Conservation (phyloP, 2,329 filamentous ascomycete species). For the Aspergillus calidoustus region DNA sequence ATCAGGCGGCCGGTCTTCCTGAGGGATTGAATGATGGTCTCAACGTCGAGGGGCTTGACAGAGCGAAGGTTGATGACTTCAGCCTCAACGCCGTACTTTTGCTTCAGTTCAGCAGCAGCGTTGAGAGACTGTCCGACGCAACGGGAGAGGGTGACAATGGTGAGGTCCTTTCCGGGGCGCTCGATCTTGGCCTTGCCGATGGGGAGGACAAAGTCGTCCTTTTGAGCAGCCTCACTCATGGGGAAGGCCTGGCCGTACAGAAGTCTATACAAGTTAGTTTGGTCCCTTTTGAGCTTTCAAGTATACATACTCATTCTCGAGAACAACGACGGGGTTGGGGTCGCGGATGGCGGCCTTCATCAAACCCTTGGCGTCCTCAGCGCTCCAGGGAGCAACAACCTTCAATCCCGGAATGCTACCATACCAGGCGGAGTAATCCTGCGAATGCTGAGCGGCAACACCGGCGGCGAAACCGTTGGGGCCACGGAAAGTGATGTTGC, state of each 20-base stretch:
- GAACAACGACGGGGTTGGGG: slow-evolving; percentile 91
- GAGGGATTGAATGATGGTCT: slow-evolving; percentile 92
- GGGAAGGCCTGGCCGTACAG: slow-evolving; percentile 94
- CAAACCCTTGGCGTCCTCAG: slow-evolving; percentile 97
- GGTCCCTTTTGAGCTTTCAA: neutral
- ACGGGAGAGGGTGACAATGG: slow-evolving; percentile 91
- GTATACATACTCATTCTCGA: slow-evolving; percentile 74
- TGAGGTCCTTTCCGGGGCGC: slow-evolving; percentile 92
- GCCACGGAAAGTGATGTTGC: slow-evolving; percentile 99
- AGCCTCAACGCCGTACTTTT: slow-evolving; percentile 92
- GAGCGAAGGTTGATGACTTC: slow-evolving; percentile 99
- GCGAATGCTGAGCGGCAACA: slow-evolving; percentile 96
- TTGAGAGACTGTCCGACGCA: slow-evolving; percentile 90
- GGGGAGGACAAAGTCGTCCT: slow-evolving; percentile 93
- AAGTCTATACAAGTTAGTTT: slow-evolving; percentile 57
- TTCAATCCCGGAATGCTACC: slow-evolving; percentile 97
- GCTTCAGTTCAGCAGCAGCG: slow-evolving; percentile 89
- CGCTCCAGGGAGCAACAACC: slow-evolving; percentile 93
- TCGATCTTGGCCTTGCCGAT: slow-evolving; percentile 99
- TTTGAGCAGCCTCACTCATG: slow-evolving; percentile 96
- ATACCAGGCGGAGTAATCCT: slow-evolving; percentile 99
- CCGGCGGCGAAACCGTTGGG: slow-evolving; percentile 97
- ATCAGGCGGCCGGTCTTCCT: slow-evolving; percentile 98
- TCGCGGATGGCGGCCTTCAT: slow-evolving; percentile 97
- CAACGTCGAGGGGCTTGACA: slow-evolving; percentile 93